Conservation (phyloP, 768 basidiomycete species). For the Leccinum aurantiacum region DNA sequence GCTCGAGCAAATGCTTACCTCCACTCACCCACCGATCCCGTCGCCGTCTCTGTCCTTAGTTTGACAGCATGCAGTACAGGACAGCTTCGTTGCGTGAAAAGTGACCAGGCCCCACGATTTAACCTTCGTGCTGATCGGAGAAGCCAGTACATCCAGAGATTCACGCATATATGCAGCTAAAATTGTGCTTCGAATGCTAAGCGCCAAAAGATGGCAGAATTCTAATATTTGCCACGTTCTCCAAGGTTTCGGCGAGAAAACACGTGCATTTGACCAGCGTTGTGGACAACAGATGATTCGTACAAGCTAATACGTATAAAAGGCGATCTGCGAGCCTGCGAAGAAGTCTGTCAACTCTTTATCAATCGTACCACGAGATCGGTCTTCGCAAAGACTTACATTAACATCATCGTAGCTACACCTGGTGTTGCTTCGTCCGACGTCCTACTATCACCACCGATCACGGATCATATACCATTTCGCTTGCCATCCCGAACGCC, state of each 20-base stretch:
- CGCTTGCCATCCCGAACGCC: background rate
- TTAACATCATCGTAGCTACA: background rate
- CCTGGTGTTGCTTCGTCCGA: background rate
- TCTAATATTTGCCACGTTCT: background rate
- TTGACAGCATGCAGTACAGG: background rate
- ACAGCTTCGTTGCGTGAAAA: background rate
- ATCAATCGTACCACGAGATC: background rate
- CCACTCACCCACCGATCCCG: background rate
- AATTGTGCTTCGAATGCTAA: background rate
- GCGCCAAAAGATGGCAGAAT: background rate
- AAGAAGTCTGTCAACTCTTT: constrained; percentile 1
- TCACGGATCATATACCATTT: background rate
- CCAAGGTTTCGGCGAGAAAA: background rate
- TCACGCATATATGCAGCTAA: constrained; percentile 8
- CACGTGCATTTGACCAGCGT: background rate
- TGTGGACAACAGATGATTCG: background rate
- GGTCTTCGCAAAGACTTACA: background rate
- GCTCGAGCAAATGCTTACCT: background rate
- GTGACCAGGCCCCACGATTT: background rate
- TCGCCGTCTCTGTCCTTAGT: background rate
- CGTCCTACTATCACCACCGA: background rate
- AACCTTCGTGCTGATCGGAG: background rate
- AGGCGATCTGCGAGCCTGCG: background rate
- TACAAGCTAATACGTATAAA: background rate
- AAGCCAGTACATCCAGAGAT: background rate